These are phyloP conservation scores for Trichoderma polysporum DNA, from an alignment of 2,329 filamentous ascomycete species.

Conservation along the genomic window DNA sequence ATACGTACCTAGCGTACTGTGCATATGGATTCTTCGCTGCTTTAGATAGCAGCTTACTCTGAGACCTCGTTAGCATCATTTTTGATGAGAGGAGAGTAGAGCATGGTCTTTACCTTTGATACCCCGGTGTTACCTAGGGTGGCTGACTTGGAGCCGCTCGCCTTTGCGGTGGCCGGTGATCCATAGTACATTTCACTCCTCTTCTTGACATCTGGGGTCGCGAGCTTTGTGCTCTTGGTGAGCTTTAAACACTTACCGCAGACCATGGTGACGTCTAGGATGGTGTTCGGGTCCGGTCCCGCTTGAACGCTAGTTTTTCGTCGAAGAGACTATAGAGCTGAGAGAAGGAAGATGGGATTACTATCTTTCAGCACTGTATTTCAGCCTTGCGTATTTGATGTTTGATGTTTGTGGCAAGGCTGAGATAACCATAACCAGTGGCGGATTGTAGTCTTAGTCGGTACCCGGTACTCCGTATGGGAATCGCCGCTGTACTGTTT, in stretches of 20 bases:
- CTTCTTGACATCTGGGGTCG: constrained; percentile 65
- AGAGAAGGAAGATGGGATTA: not conserved
- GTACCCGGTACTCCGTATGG: constrained; percentile 5
- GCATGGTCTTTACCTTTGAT: constrained; percentile 49
- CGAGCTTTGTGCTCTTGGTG: constrained; percentile 56
- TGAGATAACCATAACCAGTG: not conserved
- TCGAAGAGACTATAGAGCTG: not conserved
- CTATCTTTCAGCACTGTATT: not conserved
- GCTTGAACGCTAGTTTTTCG: not conserved
- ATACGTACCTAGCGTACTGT: constrained; percentile 48
- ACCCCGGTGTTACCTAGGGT: constrained; percentile 59
- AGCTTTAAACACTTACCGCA: constrained; percentile 65
- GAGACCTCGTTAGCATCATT: not conserved
- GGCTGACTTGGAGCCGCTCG: constrained; percentile 45
- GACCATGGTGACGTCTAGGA: constrained; percentile 48
- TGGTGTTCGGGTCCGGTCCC: not conserved
- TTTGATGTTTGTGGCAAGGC: constrained; percentile 10
- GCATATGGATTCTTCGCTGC: constrained; percentile 66
- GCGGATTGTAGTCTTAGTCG: not conserved
- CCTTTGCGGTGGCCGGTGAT: constrained; percentile 48
- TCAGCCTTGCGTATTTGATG: constrained; percentile 5
- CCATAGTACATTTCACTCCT: constrained; percentile 67
- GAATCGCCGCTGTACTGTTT: not conserved
- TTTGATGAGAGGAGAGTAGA: not conserved
- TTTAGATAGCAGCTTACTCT: constrained; percentile 65